Evolutionary conservation across 495 filamentous ascomycete species (phyloP), one percentile per base, ranked within the genome.

Genomic region (Trichocladium uniseriatum): DNA sequence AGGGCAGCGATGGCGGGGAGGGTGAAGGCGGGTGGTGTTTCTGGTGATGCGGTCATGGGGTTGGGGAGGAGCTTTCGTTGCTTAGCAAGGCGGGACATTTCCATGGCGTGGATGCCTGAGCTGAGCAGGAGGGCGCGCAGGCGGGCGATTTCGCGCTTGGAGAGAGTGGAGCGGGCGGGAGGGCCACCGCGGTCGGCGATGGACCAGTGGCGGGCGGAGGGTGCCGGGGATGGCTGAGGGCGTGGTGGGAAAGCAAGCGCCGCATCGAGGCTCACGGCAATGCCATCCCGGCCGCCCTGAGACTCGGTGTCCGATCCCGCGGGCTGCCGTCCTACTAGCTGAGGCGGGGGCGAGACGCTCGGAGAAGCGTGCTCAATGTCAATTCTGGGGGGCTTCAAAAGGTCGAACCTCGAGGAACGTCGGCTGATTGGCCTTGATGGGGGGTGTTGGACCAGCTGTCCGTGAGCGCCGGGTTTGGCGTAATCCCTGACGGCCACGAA

Each of bases 51-150:
- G 27, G 29, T 18, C 18, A 27, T 36, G 20, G 20, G 54, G 0
- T 51, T 41, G 48, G 59, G 52, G 6, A 65, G 45, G 8, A 63
- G 53, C 6, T 53, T 58, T n/a, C 54, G 59, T 27, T 71, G 73
- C 34, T 81, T 69, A 15, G 83, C 81, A 39, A 82, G 76, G 10
- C 81, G 77, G 34, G 73, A 71, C 48, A 95, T 84, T 57, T 89
- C 86, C 51, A 80, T 78, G 0, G 89, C 89, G 64, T 91, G 91
- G 61, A 94, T 81, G 38, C 89, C 89, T 0, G 87, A 84, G 49
- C 82, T 86, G 28, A 95, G 71, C 22, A 94, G 76, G 0, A 94
- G 72, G 2, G 88, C 77, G 45, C 78, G 73, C 2, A 85, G 76
- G 35, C 87, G 80, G 43, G 84, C 86, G 16, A 92, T 76, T 55